phyloP scores from a whole-genome alignment of 495 filamentous ascomycete genomes.

The Eremomyces bilateralis region DNA sequence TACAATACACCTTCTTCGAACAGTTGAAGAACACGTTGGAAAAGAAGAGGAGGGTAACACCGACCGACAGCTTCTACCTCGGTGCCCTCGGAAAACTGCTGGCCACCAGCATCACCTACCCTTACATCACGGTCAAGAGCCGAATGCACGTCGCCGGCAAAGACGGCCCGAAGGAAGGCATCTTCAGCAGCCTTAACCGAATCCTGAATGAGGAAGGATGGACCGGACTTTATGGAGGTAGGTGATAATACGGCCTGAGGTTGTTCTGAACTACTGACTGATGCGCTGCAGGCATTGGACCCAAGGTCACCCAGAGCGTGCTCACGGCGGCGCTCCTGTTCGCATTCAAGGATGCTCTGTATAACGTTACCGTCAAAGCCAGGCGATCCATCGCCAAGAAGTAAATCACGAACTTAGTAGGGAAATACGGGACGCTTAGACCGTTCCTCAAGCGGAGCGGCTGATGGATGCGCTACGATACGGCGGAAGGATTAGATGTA shows the following conservation, averaged over 20 bases:
- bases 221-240: constrained; percentile 76
- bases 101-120: constrained; percentile 86
- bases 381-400: constrained; percentile 26
- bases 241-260: constrained; percentile 13
- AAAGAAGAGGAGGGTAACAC: constrained; percentile 46
- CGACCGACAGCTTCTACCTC: constrained; percentile 70
- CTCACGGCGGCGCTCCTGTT: constrained; percentile 93
- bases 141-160: constrained; percentile 75
- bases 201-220: constrained; percentile 81
- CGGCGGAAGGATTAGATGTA: no score
- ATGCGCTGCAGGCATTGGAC: constrained; percentile 46
- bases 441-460: no score
- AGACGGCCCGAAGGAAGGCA: constrained; percentile 36
- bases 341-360: constrained; percentile 86
- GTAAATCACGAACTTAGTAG: no score
- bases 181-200: constrained; percentile 48
- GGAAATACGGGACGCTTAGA: no score
- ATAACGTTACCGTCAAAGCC: constrained; percentile 35
- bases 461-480: no score
- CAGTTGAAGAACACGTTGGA: constrained; percentile 69
- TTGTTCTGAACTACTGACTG: not conserved
- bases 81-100: constrained; percentile 87
- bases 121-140: constrained; percentile 96
- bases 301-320: constrained; percentile 91
- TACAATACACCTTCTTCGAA: constrained; percentile 98